Percentiles rank a stretch among this genome's conserved stretches.
These are phyloP conservation scores for Chaetomium fimeti DNA, from an alignment of 495 filamentous ascomycete genomes.

Conservation along the genomic window DNA sequence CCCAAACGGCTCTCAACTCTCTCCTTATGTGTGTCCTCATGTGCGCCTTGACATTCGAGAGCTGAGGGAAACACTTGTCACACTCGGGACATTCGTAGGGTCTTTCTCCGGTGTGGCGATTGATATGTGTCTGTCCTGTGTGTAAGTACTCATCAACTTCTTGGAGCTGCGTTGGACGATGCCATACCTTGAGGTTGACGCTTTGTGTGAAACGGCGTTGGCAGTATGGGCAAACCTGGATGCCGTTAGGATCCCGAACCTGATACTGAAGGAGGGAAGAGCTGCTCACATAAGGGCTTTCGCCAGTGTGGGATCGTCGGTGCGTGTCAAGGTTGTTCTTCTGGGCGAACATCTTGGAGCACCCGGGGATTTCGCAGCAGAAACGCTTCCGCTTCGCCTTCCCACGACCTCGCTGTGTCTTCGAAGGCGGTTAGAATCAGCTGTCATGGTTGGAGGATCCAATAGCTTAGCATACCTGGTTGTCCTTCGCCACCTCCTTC, in stretches of 20 bases:
- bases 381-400: constrained; percentile 61
- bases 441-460: background rate
- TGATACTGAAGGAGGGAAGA: background rate
- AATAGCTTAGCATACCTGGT: constrained; percentile 18
- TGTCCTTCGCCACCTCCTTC: constrained; percentile 8
- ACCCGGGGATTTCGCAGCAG: constrained; percentile 70
- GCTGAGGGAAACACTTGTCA: constrained; percentile 82
- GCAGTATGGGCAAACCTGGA: constrained; percentile 57
- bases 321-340: constrained; percentile 95
- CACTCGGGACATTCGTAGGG: constrained; percentile 83
- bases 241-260: constrained; percentile 14
- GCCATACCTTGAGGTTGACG: constrained; percentile 77
- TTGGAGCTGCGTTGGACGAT: too few species aligned
- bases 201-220: constrained; percentile 84
- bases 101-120: constrained; percentile 64
- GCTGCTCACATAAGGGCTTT: constrained; percentile 78
- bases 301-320: constrained; percentile 82
- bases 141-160: constrained; percentile 17
- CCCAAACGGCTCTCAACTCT: constrained; percentile 62
- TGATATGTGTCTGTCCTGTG: constrained; percentile 28
- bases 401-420: constrained; percentile 4
- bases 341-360: constrained; percentile 81
- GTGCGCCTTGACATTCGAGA: constrained; percentile 86
- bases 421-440: background rate
- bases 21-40: constrained; percentile 73